Evolutionary conservation across 1,139 yeast genomes (phyloP).

Genomic region (Blastobotrys illinoisensis): DNA sequence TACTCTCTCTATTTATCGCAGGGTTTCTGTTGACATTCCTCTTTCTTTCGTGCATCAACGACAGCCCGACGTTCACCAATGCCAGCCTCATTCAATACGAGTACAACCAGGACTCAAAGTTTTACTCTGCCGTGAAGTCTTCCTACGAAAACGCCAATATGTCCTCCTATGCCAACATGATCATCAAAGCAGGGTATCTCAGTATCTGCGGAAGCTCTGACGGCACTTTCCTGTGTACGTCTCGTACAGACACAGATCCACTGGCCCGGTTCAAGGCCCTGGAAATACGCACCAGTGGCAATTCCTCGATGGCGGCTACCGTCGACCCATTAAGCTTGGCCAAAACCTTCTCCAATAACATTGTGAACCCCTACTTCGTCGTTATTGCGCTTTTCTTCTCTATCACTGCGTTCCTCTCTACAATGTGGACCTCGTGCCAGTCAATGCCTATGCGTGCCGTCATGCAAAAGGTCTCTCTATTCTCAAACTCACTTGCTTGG

Average conservation of each 20-base stretch:
- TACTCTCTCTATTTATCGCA: constrained; percentile 36
- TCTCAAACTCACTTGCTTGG: constrained; percentile 38
- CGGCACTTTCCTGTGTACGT: constrained; percentile 34
- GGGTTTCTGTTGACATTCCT: constrained; percentile 45
- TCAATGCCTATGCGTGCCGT: constrained; percentile 46
- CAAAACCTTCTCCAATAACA: constrained; percentile 37
- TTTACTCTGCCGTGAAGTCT: constrained; percentile 35
- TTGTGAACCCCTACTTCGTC: constrained; percentile 52
- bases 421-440: constrained; percentile 25
- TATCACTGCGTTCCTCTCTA: constrained; percentile 38
- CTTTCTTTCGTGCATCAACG: constrained; percentile 46
- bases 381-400: constrained; percentile 45
- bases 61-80: constrained; percentile 39
- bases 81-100: constrained; percentile 43
- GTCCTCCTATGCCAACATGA: constrained; percentile 29
- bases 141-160: constrained; percentile 28
- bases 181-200: constrained; percentile 46
- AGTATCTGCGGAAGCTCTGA: constrained; percentile 42
- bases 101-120: constrained; percentile 42
- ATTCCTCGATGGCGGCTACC: background rate
- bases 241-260: constrained; percentile 25
- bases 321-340: constrained; percentile 43
- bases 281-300: background rate
- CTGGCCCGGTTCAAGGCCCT: background rate
- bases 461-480: constrained; percentile 35